Evolutionary conservation across 768 basidiomycete genomes (phyloP).

Genomic region (Macrocybe gigantea): DNA sequence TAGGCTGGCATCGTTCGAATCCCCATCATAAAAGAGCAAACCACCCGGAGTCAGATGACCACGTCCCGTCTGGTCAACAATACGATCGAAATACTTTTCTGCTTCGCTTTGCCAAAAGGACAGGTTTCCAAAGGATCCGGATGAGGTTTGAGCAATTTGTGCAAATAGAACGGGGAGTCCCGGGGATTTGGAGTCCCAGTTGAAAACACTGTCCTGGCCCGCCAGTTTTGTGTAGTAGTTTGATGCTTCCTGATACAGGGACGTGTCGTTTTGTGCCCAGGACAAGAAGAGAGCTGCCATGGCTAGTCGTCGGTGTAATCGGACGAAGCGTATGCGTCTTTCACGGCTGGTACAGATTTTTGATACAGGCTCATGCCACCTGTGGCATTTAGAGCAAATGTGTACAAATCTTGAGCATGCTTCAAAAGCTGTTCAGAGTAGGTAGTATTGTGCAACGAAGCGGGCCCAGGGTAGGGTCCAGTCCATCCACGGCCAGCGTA

Average conservation of each 20-base stretch:
- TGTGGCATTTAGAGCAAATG: conserved; percentile 66
- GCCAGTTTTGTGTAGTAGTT: conserved; percentile 51
- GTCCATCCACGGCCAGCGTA: conserved; percentile 60
- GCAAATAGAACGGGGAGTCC: conserved; percentile 72
- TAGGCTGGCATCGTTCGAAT: conserved; percentile 73
- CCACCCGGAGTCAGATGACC: conserved; percentile 51
- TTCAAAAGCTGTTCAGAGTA: conserved; percentile 66
- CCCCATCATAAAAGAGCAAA: conserved; percentile 74
- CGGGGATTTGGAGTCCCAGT: conserved; percentile 85
- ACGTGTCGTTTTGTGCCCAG: conserved; percentile 57
- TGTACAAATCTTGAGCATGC: conserved; percentile 73
- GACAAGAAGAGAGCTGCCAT: conserved; percentile 76
- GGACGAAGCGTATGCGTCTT: conserved; percentile 64
- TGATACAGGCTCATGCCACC: conserved; percentile 61
- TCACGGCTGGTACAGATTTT: conserved; percentile 59
- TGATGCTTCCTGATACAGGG: conserved; percentile 58
- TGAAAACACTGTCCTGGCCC: conserved; percentile 57
- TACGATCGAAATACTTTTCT: conserved; percentile 70
- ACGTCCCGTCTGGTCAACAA: conserved; percentile 52
- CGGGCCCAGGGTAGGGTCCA: conserved; percentile 46
- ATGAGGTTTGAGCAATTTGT: conserved; percentile 60
- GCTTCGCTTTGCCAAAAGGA: conserved; percentile 63
- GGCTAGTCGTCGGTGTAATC: conserved; percentile 69
- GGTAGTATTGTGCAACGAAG: conserved; percentile 63
- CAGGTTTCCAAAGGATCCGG: conserved; percentile 48